Evolutionary conservation across 2,329 filamentous ascomycete genomes (phyloP), one percentile per base, ranked within the genome.

Genomic region (Phialemonium atrogriseum): DNA sequence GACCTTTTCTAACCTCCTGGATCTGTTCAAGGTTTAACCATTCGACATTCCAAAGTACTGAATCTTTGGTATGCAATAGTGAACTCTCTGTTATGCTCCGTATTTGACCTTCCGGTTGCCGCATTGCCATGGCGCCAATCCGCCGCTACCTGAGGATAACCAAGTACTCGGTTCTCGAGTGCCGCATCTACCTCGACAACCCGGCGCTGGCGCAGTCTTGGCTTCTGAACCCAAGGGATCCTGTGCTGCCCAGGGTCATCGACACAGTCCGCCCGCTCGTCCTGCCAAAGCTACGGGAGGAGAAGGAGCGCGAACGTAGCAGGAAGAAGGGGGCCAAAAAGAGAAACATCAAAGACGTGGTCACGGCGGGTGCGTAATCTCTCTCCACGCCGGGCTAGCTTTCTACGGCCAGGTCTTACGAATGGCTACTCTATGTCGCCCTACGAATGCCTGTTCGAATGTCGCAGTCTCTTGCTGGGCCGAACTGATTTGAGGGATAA

Each of bases 141-240:
- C 78, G 88, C 37, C 77, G 88, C 47, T 95, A 96, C 54, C 70
- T 96, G 34, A 77, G 89, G 32, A 94, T 96, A 46, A 89, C 84
- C 34, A 88, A 89, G 52, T 84, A 86, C 56, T 94, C 89, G 5
- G 87, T 95, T 19, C 72, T 98, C n/a, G 91, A 98, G 68, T 87
- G 85, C 42, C 87, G 88, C 43, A 91, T 98, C 45, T 96, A 96
- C 58, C 77, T 95, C 27, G 89, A 96, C 43, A 88, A 89, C 47
- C 91, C 91, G 1, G 76, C 81, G 10, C 76, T 94, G 38, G 76
- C 77, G 15, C 75, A 85, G 43, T 79, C 80, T 50, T 95, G 93
- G 78, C 74, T 98, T 12, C 72, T 94, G 42, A 81, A 83, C 47
- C 70, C 82, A 21, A 76, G 79, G 42, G 68, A 87, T 45, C 77